These are phyloP conservation scores for Euphorbia schlechtendalii DNA, from an alignment of 441 rosid genomes.

Conservation along the genomic window DNA sequence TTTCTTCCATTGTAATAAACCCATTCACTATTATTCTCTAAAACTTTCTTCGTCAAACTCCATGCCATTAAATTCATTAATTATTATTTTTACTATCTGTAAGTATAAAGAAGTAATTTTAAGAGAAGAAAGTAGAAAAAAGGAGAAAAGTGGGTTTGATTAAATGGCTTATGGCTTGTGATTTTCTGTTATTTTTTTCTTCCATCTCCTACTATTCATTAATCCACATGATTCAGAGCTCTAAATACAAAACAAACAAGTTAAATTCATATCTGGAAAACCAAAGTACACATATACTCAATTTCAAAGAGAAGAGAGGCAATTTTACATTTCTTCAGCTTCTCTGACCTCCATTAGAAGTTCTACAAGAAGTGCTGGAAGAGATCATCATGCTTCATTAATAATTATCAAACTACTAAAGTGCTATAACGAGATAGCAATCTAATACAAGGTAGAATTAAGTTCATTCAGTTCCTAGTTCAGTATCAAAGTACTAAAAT, in stretches of 20 bases:
- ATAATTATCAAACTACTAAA: neutral
- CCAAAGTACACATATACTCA: neutral
- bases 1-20: too few relatives aligned
- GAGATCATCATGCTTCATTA: neutral
- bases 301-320: neutral
- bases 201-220: conserved; percentile 58
- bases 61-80: too few relatives aligned
- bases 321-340: conserved; percentile 68
- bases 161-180: conserved; percentile 70
- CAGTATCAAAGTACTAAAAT: neutral
- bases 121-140: too few relatives aligned
- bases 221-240: conserved; percentile 66
- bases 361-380: conserved; percentile 51
- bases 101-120: too few relatives aligned
- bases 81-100: too few relatives aligned
- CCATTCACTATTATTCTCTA: too few relatives aligned
- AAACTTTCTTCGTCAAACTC: too few relatives aligned
- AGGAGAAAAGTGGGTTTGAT: too few relatives aligned
- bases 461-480: neutral
- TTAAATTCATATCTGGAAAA: conserved; percentile 2
- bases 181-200: conserved; percentile 63
- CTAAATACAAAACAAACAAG: conserved; percentile 31
- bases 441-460: neutral
- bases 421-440: neutral
- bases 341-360: conserved; percentile 62